Conservation (phyloP, 805 yeast genomes). For the Hanseniaspora meyeri region DNA sequence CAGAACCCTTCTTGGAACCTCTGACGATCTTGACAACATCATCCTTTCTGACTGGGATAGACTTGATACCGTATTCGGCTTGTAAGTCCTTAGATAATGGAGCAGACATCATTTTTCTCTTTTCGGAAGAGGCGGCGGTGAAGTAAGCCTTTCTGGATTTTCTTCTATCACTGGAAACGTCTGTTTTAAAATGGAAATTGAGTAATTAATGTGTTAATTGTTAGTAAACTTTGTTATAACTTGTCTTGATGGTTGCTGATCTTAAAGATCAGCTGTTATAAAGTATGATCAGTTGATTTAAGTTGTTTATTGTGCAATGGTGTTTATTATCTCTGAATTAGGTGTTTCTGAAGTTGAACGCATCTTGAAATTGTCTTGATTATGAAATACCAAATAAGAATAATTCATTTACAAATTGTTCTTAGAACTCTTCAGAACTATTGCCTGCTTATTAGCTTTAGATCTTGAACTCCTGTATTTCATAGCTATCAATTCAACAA, state of each 20-base stretch:
- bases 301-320: too few species aligned
- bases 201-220: background rate
- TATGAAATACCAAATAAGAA: too few species aligned
- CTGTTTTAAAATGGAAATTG: slow-evolving; percentile 30
- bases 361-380: too few species aligned
- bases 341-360: too few species aligned
- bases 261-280: background rate
- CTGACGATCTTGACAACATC: slow-evolving; percentile 93
- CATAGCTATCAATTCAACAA: too few species aligned
- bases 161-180: slow-evolving; percentile 98
- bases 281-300: background rate
- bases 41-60: slow-evolving; percentile 95
- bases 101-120: slow-evolving; percentile 93
- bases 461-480: too few species aligned
- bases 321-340: too few species aligned
- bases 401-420: too few species aligned
- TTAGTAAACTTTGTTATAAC: background rate
- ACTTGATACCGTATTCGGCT: slow-evolving; percentile 89
- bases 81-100: slow-evolving; percentile 98
- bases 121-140: slow-evolving; percentile 90
- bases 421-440: too few species aligned
- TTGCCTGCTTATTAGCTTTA: too few species aligned
- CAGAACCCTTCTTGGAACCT: slow-evolving; percentile 99
- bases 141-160: slow-evolving; percentile 99
- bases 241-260: too few species aligned